phyloP scores from a whole-genome alignment of 2,329 filamentous ascomycete genomes.

The Aspergillus eucalypticola region DNA sequence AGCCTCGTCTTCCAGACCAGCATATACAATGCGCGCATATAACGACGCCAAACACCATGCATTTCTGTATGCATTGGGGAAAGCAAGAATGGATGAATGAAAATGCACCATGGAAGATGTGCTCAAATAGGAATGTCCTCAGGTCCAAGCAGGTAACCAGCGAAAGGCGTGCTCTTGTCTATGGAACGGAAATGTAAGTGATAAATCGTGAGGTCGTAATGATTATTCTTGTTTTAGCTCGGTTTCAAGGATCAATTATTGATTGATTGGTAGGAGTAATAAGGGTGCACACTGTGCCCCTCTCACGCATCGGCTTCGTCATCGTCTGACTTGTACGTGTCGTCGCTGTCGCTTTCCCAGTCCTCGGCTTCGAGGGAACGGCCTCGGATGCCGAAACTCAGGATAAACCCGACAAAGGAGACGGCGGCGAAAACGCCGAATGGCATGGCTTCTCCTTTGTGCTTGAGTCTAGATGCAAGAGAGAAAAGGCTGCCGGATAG shows the following conservation, averaged over 20 bases:
- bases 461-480: slow-evolving; percentile 68
- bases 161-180: neutral
- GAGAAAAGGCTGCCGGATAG: slow-evolving; percentile 85
- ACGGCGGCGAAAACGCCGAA: slow-evolving; percentile 88
- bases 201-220: neutral
- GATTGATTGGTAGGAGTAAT: neutral
- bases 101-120: neutral
- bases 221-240: neutral
- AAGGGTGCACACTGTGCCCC: neutral
- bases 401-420: slow-evolving; percentile 74
- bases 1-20: neutral
- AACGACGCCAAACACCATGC: neutral
- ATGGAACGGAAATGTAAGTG: neutral
- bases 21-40: neutral
- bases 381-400: slow-evolving; percentile 76
- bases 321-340: slow-evolving; percentile 49
- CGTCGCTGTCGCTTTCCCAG: slow-evolving; percentile 48
- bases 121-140: neutral
- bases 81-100: neutral
- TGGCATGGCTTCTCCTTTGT: slow-evolving; percentile 79
- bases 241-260: neutral
- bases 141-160: neutral
- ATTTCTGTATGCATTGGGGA: neutral
- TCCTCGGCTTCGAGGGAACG: slow-evolving; percentile 60
- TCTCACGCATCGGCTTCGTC: slow-evolving; percentile 30